These are phyloP conservation scores for Ascochyta pisi DNA, from an alignment of 2,329 filamentous ascomycete species.

Conservation along the genomic window DNA sequence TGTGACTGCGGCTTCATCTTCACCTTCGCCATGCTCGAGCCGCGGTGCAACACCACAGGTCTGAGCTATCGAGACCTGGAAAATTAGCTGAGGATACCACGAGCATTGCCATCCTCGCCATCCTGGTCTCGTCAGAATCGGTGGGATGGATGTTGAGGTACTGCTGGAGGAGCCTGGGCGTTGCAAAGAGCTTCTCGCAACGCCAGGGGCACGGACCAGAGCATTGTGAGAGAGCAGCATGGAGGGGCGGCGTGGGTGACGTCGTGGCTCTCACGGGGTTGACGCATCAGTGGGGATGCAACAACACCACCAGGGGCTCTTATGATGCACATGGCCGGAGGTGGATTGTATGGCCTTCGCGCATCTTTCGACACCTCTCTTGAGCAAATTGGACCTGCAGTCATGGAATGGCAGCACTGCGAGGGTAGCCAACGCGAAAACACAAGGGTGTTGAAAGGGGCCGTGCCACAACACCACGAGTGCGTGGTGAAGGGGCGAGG, in stretches of 20 bases:
- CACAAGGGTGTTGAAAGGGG: not conserved
- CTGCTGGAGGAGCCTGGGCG: not conserved
- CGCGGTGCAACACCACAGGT: constrained; percentile 3
- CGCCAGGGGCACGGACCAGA: constrained; percentile 1
- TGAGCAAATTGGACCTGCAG: not conserved
- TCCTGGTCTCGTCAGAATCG: not conserved
- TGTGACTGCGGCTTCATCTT: constrained; percentile 1
- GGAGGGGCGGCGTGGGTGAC: not conserved
- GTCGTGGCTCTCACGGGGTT: not conserved
- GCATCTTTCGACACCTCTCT: not conserved
- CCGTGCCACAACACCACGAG: not conserved
- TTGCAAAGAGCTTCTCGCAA: not conserved
- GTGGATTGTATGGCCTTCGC: not conserved
- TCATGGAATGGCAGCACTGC: not conserved
- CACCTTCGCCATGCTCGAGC: constrained; percentile 5
- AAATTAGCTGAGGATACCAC: constrained; percentile 14
- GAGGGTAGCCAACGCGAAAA: not conserved
- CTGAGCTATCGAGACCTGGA: constrained; percentile 8
- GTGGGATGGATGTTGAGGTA: not conserved
- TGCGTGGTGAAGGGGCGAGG: not conserved
- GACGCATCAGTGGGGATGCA: not conserved
- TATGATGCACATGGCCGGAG: not conserved
- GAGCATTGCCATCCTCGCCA: not conserved
- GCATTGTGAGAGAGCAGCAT: not conserved
- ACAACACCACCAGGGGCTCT: not conserved